Percentiles rank a stretch among this genome's conserved stretches.
These are phyloP conservation scores for Alternaria incomplexa DNA, from an alignment of 2,329 filamentous ascomycete species.

Conservation along the genomic window DNA sequence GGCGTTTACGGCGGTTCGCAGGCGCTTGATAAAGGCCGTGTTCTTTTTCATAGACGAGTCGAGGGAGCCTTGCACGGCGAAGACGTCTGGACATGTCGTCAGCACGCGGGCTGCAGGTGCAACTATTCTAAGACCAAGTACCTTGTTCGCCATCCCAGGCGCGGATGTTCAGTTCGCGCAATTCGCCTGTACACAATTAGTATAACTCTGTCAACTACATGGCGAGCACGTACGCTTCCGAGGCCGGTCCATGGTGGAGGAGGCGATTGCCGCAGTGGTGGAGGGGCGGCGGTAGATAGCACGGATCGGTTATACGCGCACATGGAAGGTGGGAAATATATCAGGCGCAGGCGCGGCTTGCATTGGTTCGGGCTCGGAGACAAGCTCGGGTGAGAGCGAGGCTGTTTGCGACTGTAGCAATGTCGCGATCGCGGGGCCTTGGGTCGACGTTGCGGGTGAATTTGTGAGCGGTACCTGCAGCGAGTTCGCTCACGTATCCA, in stretches of 20 bases:
- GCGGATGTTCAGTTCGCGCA: constrained; percentile 84
- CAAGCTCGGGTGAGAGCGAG: constrained; percentile 27
- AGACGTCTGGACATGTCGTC: constrained; percentile 66
- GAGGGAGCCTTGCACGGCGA: constrained; percentile 77
- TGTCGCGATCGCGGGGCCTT: constrained; percentile 14
- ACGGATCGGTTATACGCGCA: constrained; percentile 43
- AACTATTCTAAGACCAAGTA: constrained; percentile 50
- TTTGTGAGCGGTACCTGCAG: constrained; percentile 33
- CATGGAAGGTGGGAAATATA: constrained; percentile 42
- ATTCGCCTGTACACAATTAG: constrained; percentile 69
- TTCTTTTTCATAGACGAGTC: constrained; percentile 98
- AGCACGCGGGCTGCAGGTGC: constrained; percentile 14
- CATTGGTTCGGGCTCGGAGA: constrained; percentile 41
- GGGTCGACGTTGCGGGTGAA: constrained; percentile 9
- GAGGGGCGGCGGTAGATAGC: constrained; percentile 42
- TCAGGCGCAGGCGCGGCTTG: constrained; percentile 41
- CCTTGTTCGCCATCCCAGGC: constrained; percentile 90
- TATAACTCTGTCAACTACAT: background rate
- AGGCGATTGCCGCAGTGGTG: constrained; percentile 37
- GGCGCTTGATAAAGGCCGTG: constrained; percentile 94
- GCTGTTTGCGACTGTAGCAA: constrained; percentile 21
- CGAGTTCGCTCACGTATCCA: constrained; percentile 25
- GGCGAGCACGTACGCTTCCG: constrained; percentile 52
- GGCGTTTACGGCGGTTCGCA: constrained; percentile 85
- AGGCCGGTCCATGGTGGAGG: constrained; percentile 55